These are phyloP conservation scores for Atractiella rhizophila DNA, from an alignment of 768 basidiomycete species.

Conservation along the genomic window DNA sequence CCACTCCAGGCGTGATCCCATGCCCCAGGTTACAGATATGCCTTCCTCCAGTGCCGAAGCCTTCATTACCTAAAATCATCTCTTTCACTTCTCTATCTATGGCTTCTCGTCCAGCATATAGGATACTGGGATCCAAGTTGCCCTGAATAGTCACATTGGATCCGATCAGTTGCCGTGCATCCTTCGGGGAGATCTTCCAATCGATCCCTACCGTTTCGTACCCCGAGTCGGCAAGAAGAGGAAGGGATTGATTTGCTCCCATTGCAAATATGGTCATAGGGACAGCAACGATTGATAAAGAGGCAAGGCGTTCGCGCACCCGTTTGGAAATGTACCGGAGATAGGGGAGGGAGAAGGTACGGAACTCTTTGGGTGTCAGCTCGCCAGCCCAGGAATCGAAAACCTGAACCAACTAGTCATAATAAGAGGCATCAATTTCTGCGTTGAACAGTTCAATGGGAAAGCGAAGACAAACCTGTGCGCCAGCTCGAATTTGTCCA, in stretches of 20 bases:
- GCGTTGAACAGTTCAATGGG: not conserved
- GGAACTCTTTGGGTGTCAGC: slow-evolving; percentile 66
- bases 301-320: slow-evolving; percentile 37
- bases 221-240: slow-evolving; percentile 34
- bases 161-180: slow-evolving; percentile 39
- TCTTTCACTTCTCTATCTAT: slow-evolving; percentile 66
- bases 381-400: slow-evolving; percentile 95
- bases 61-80: slow-evolving; percentile 32
- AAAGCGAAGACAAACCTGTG: slow-evolving; percentile 39
- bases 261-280: slow-evolving; percentile 89
- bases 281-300: slow-evolving; percentile 28
- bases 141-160: slow-evolving; percentile 50
- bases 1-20: slow-evolving; percentile 83
- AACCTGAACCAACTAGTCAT: slow-evolving; percentile 58
- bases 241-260: slow-evolving; percentile 55
- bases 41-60: slow-evolving; percentile 36
- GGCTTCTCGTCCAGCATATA: slow-evolving; percentile 63
- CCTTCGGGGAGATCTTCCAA: slow-evolving; percentile 60
- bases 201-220: slow-evolving; percentile 81
- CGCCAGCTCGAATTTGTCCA: slow-evolving; percentile 80
- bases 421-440: too few species aligned
- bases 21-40: slow-evolving; percentile 97
- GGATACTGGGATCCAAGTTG: slow-evolving; percentile 65
- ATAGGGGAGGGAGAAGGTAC: slow-evolving; percentile 54
- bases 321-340: slow-evolving; percentile 43